Evolutionary conservation across 2,329 filamentous ascomycete species (phyloP), one percentile per base, ranked within the genome.

Genomic region (Scytalidium lignicola): DNA sequence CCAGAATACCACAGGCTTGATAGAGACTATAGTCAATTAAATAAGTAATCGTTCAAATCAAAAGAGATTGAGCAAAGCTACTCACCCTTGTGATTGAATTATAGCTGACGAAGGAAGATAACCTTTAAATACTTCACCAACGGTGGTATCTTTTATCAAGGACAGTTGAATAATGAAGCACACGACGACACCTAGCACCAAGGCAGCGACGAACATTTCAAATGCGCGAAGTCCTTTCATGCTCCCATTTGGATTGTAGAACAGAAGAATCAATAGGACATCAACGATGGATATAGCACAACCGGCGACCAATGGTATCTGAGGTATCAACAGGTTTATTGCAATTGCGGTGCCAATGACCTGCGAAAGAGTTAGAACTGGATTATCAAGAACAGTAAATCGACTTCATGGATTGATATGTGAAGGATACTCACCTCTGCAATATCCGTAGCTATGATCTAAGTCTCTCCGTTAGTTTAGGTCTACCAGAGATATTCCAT

Each of bases 1-100:
- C 86, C 0, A 90, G 72, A 50, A 90, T 90, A 46, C 86, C 86
- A 54, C 86, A 90, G 1, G 85, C 79, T 65, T 87, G 83, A 62
- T 86, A 88, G 0, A 84, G 61, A 43, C 73, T 67, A 47, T 61
- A 39, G 4, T 39, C 21, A 1, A 26, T 10, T n/a, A 7, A 3
- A n/a, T 66, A 43, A 66, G 32, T n/a, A 37, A 17, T 17, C 15
- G 15, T n/a, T 5, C 32, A 8, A 58, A 22, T n/a, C 7, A 19
- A 8, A 40, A 5, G 19, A 17, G 15, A 32, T 44, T 23, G 12
- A 41, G 26, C 15, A 20, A 40, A 15, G 21, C 5, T 26, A 51
- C 67, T 51, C 57, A 75, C 67, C 75, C 83, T 59, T 81, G 60
- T 1, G 75, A 73, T 61, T 85, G 67, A 1, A 85, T 68, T 1